A percentile compares a stretch with the other conserved stretches of the same genome.
Conservation (phyloP, 176 grass and related monocot species). For the Phragmites australis region DNA sequence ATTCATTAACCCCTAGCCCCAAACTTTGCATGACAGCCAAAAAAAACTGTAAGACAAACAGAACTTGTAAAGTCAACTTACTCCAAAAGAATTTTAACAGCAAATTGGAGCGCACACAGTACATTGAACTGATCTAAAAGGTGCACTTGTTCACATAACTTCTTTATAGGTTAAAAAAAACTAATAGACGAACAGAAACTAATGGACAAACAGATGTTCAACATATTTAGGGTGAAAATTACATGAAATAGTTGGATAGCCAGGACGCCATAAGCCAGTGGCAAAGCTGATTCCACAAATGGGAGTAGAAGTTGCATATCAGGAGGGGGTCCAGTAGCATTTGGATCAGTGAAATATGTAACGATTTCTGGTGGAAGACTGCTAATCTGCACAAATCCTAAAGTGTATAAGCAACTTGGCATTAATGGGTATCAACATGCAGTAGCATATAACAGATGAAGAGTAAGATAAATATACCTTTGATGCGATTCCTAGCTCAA, state of each 20-base stretch:
- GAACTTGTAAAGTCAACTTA: background rate
- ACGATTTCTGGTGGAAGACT: conserved; percentile 94
- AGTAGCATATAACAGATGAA: conserved; percentile 34
- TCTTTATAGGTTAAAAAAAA: conserved; percentile 15
- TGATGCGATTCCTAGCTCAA: conserved; percentile 96
- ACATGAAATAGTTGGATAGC: conserved; percentile 95
- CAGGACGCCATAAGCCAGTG: conserved; percentile 91
- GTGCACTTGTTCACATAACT: background rate
- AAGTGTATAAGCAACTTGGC: conserved; percentile 33
- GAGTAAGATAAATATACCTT: conserved; percentile 56
- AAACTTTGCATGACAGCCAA: background rate
- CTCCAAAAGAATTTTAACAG: background rate
- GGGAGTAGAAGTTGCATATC: conserved; percentile 91
- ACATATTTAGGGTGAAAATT: conserved; percentile 38
- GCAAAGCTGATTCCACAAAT: conserved; percentile 90
- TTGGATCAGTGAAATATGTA: conserved; percentile 96
- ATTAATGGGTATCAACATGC: conserved; percentile 26
- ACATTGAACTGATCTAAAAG: background rate
- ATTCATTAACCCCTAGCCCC: background rate
- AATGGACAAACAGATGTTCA: conserved; percentile 2
- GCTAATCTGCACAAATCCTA: conserved; percentile 65
- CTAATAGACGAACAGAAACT: conserved; percentile 1
- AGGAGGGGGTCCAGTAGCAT: conserved; percentile 84
- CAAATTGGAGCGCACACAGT: background rate
- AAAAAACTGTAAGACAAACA: conserved; percentile 1